phyloP scores from a whole-genome alignment of 179 eudicot species.

The Heliamphora pulchella region DNA sequence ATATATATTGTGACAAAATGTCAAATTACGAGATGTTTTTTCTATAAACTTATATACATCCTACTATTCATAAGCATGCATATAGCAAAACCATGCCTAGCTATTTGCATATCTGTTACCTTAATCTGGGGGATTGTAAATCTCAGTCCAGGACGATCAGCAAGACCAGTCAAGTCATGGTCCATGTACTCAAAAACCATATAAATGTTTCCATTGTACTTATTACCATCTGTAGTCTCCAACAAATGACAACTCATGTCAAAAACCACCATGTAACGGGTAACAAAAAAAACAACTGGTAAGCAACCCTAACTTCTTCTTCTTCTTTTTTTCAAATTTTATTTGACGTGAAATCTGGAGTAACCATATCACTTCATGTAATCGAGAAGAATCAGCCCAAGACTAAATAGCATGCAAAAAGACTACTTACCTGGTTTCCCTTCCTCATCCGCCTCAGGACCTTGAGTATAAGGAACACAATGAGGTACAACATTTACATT shows the following conservation, averaged over 20 bases:
- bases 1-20: slow-evolving; percentile 11
- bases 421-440: slow-evolving; percentile 57
- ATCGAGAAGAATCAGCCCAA: slow-evolving; percentile 3
- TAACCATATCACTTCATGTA: background rate
- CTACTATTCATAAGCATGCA: background rate
- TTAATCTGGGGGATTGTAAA: slow-evolving; percentile 88
- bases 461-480: slow-evolving; percentile 26
- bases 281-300: background rate
- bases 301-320: background rate
- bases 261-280: background rate
- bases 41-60: background rate
- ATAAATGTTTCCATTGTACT: slow-evolving; percentile 77
- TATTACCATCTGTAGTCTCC: slow-evolving; percentile 53
- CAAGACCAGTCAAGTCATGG: slow-evolving; percentile 94
- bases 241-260: background rate
- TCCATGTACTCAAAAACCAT: slow-evolving; percentile 99
- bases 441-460: slow-evolving; percentile 79
- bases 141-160: slow-evolving; percentile 94
- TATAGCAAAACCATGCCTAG: background rate
- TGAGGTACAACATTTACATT: slow-evolving; percentile 6
- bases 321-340: background rate
- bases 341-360: background rate
- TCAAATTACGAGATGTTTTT: background rate
- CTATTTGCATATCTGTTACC: slow-evolving; percentile 33
- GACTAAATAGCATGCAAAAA: background rate